Evolutionary conservation across 1,284 basidiomycete genomes (phyloP).

Genomic region (Rhizopogon hawkerae): DNA sequence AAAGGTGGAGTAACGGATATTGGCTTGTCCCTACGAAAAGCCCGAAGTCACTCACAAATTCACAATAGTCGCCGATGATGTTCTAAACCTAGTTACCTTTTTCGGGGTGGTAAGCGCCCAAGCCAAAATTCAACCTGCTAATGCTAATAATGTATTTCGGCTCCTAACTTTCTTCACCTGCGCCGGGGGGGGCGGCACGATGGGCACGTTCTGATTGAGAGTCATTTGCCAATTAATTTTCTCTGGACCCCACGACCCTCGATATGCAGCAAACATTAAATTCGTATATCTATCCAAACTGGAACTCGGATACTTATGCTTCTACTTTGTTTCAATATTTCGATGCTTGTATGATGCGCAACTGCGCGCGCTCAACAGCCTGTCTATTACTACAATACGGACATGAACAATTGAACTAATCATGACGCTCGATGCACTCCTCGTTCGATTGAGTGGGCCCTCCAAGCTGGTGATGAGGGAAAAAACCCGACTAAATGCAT

Average conservation of each 20-base stretch:
- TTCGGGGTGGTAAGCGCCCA: not conserved
- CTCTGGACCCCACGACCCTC: too few species aligned
- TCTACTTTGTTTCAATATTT: not conserved
- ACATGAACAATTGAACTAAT: not conserved
- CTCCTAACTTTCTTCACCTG: too few species aligned
- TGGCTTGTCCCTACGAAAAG: constrained; percentile 18
- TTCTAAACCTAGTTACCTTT: constrained; percentile 1
- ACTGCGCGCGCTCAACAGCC: not conserved
- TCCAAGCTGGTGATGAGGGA: not conserved
- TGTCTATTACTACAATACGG: not conserved
- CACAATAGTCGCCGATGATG: not conserved
- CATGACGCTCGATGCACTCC: not conserved
- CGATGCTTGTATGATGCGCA: not conserved
- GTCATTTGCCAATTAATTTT: too few species aligned
- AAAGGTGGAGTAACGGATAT: not conserved
- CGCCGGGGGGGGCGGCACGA: too few species aligned
- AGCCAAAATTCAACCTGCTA: too few species aligned
- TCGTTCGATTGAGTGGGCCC: not conserved
- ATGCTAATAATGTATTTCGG: too few species aligned
- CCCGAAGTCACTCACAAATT: not conserved
- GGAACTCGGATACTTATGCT: not conserved
- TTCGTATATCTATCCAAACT: not conserved
- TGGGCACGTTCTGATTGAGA: too few species aligned
- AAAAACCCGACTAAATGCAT: not conserved
- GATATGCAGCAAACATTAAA: not conserved